Percentiles rank a stretch among this genome's conserved stretches.
Conservation (phyloP, 768 basidiomycete genomes). For the Amanita subjunquillea region DNA sequence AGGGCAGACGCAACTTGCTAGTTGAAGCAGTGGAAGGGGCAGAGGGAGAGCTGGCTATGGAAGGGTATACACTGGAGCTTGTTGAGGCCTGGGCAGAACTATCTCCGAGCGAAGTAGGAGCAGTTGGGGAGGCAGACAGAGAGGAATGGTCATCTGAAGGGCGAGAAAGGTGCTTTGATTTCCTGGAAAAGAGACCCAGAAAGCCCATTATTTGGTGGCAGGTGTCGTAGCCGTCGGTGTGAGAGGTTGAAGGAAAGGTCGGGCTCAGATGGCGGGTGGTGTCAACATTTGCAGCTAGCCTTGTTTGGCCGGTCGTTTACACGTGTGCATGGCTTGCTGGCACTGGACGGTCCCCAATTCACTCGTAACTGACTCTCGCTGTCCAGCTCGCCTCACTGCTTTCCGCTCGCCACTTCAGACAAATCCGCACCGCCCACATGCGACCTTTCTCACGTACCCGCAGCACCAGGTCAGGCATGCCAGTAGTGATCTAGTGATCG, state of each 20-base stretch:
- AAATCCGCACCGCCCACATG: no score
- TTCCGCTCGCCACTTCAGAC: no score
- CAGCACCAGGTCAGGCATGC: no score
- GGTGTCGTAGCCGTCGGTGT: slow-evolving; percentile 6
- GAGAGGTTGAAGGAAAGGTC: not conserved
- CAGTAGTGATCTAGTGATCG: no score
- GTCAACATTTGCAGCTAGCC: not conserved
- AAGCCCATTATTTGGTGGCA: slow-evolving; percentile 2
- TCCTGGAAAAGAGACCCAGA: slow-evolving; percentile 3
- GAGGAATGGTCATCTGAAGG: not conserved
- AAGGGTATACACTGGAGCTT: slow-evolving; percentile 15
- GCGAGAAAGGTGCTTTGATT: not conserved
- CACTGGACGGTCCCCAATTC: no score
- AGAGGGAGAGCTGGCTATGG: slow-evolving; percentile 12
- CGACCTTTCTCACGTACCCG: no score
- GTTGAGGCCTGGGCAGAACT: not conserved
- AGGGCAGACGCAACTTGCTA: slow-evolving; percentile 27
- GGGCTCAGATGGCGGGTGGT: not conserved
- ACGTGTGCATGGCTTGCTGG: not conserved
- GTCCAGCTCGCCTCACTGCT: no score
- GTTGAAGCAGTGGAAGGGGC: slow-evolving; percentile 13
- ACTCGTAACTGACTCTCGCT: no score
- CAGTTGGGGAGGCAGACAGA: not conserved
- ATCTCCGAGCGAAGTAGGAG: not conserved
- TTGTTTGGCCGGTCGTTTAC: not conserved